Conservation (phyloP, 768 basidiomycete genomes). For the Dioszegia hungarica region DNA sequence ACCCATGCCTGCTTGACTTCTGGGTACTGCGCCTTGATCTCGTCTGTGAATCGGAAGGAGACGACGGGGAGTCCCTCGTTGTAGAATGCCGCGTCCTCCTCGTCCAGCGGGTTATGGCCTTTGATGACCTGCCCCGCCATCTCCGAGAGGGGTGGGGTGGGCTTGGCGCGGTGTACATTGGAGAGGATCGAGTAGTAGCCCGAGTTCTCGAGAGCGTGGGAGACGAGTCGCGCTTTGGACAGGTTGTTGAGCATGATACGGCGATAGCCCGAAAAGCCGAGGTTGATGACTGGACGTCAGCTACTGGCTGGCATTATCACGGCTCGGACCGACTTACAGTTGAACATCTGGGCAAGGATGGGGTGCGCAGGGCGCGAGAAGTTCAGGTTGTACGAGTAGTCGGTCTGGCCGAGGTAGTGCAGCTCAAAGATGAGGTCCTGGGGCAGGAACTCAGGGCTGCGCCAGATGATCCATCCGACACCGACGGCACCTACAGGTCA, state of each 20-base stretch:
- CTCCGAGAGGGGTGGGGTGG: slow-evolving; percentile 14
- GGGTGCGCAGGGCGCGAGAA: slow-evolving; percentile 54
- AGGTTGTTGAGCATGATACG: slow-evolving; percentile 44
- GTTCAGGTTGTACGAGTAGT: slow-evolving; percentile 69
- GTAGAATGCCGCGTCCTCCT: slow-evolving; percentile 52
- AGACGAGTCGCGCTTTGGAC: slow-evolving; percentile 61
- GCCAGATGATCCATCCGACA: slow-evolving; percentile 65
- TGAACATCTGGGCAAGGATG: slow-evolving; percentile 59
- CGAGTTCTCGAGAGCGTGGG: slow-evolving; percentile 60
- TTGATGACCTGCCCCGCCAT: slow-evolving; percentile 28
- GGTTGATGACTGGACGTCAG: slow-evolving; percentile 52
- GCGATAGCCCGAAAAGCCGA: slow-evolving; percentile 58
- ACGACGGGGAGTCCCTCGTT: slow-evolving; percentile 57
- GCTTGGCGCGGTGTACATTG: slow-evolving; percentile 55
- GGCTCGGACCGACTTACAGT: slow-evolving; percentile 44
- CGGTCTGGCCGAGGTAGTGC: slow-evolving; percentile 55
- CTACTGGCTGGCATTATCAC: too few relatives aligned
- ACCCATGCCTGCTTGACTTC: slow-evolving; percentile 54
- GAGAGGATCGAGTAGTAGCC: slow-evolving; percentile 51
- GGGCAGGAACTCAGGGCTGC: slow-evolving; percentile 58
- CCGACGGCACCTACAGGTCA: slow-evolving; percentile 30
- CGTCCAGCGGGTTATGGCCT: slow-evolving; percentile 50
- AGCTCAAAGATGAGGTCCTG: slow-evolving; percentile 67
- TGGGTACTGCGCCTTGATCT: slow-evolving; percentile 56
- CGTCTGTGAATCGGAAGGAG: slow-evolving; percentile 57